phyloP scores from a whole-genome alignment of 352 stramenopile genomes.

The Globisporangium uncinulatum region DNA sequence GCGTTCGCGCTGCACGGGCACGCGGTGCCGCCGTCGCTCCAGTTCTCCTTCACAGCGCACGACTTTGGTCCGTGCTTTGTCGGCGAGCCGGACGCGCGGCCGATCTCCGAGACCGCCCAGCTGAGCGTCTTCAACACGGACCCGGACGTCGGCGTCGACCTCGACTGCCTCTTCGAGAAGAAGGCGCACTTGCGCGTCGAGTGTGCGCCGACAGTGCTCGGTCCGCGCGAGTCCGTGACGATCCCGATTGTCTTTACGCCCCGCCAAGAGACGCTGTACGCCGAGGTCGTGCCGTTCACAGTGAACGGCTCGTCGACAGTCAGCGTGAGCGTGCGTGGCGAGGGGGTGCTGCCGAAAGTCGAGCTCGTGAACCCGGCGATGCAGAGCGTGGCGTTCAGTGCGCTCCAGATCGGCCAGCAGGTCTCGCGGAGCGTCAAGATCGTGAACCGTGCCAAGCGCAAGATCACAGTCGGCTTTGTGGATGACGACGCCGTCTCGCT shows the following conservation, averaged over 20 bases:
- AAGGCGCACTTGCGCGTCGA: constrained; percentile 82
- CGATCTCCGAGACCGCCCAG: constrained; percentile 42
- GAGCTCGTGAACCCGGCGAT: constrained; percentile 88
- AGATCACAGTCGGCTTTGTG: constrained; percentile 57
- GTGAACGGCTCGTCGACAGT: constrained; percentile 87
- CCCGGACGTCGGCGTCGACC: constrained; percentile 58
- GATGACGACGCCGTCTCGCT: constrained; percentile 19
- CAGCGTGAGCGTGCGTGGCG: constrained; percentile 62
- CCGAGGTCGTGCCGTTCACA: constrained; percentile 86
- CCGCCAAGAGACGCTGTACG: constrained; percentile 72
- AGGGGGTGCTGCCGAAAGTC: constrained; percentile 73
- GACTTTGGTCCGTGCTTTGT: constrained; percentile 93
- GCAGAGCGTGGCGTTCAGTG: constrained; percentile 76
- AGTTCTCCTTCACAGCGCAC: constrained; percentile 87
- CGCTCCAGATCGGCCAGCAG: constrained; percentile 78
- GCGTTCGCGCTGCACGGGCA: constrained; percentile 61
- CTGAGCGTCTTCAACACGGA: constrained; percentile 89
- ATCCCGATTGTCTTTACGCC: constrained; percentile 88
- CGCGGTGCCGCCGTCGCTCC: constrained; percentile 76
- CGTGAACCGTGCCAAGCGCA: constrained; percentile 82
- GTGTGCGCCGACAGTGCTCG: constrained; percentile 76
- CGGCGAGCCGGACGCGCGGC: constrained; percentile 56
- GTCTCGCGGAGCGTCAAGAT: constrained; percentile 67
- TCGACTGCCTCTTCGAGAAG: constrained; percentile 90
- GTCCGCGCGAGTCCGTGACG: constrained; percentile 64